Base-by-base conservation (phyloP, 2,329 filamentous ascomycete genomes). In the Venturia nashicola region DNA sequence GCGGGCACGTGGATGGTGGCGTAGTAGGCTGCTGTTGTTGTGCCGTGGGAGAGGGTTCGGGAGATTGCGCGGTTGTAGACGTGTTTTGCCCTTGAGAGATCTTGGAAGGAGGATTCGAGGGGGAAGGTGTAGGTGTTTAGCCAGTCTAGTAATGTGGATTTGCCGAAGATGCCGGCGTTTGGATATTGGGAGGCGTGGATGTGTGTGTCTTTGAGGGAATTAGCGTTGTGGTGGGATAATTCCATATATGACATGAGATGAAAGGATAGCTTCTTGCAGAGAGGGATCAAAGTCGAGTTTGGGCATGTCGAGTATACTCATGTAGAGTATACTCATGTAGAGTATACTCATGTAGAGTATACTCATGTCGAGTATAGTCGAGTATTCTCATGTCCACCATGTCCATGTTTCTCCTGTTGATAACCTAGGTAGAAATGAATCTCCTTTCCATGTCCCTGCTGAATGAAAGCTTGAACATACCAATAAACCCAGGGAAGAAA, bases 131-230 rank as follows among this genome's bases (percentile, higher is more conserved):
- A 97, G 18, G 82, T 94, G 70, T 92, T 84, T 5, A 99, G 81
- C 94, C 94, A 99, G 76, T 94, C 88, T 16, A 99, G 83, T 40
- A 99, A 86, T 0, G 93, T 97, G 0, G 90, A 88, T 68, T 92
- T 94, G 71, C 94, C 94, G 72, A 97, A 97, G 67, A 99, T 87
- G 65, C 94, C 94, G 1, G 86, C 85, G 72, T 99, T 99, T 65
- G 93, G 91, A 71, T 96, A 97, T 77, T 99, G 94, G 0, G 92
- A 84, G 9, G 94, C 94, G 73, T 99, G 94, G 65, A 96, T 89
- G 74, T 99, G 94, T 0, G 94, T 96, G 75, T 99, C 93, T 93
- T 67, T 14, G 14, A 34, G 7, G 44, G 16, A 1, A 51, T 64
- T n/a, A 64, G 57, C 34, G 16, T 36, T 34, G 8, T 36, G 39